Percentiles rank a stretch among this genome's conserved stretches.
Conservation (phyloP, 2,329 filamentous ascomycete species). For the Sphaerulina musiva region DNA sequence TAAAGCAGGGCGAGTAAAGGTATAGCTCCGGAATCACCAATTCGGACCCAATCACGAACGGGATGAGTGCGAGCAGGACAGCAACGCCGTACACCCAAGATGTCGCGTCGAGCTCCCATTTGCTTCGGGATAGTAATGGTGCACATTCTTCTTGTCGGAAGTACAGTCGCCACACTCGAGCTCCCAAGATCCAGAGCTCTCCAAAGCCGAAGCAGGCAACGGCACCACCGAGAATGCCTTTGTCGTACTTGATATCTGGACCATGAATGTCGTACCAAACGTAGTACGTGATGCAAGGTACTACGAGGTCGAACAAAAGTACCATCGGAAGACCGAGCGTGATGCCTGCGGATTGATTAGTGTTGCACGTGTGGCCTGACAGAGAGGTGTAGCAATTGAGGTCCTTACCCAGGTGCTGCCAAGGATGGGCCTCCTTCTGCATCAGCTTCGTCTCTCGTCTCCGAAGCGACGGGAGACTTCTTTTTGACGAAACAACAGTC, state of each 20-base stretch:
- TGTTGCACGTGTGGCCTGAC: background rate
- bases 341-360: slow-evolving; percentile 21
- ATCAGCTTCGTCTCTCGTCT: slow-evolving; percentile 26
- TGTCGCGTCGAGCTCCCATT: slow-evolving; percentile 32
- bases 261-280: slow-evolving; percentile 27
- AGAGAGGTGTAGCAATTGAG: background rate
- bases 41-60: slow-evolving; percentile 27
- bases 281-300: slow-evolving; percentile 32
- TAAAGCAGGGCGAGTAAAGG: slow-evolving; percentile 29
- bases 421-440: slow-evolving; percentile 26
- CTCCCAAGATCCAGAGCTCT: slow-evolving; percentile 31
- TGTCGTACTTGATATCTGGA: slow-evolving; percentile 24
- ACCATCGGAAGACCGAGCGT: slow-evolving; percentile 31
- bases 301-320: slow-evolving; percentile 29
- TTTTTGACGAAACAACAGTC: slow-evolving; percentile 13
- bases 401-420: slow-evolving; percentile 24
- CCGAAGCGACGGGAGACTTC: slow-evolving; percentile 22
- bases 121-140: slow-evolving; percentile 26
- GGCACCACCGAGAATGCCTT: slow-evolving; percentile 28
- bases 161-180: slow-evolving; percentile 26
- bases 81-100: slow-evolving; percentile 31
- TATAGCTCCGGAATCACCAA: slow-evolving; percentile 28
- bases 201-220: slow-evolving; percentile 30
- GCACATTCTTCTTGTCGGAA: slow-evolving; percentile 28
- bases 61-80: slow-evolving; percentile 28